A percentile compares a stretch with the other conserved stretches of the same genome.
These are phyloP conservation scores for Tanacetum coccineum DNA, from an alignment of 129 eudicot genomes.

Conservation along the genomic window DNA sequence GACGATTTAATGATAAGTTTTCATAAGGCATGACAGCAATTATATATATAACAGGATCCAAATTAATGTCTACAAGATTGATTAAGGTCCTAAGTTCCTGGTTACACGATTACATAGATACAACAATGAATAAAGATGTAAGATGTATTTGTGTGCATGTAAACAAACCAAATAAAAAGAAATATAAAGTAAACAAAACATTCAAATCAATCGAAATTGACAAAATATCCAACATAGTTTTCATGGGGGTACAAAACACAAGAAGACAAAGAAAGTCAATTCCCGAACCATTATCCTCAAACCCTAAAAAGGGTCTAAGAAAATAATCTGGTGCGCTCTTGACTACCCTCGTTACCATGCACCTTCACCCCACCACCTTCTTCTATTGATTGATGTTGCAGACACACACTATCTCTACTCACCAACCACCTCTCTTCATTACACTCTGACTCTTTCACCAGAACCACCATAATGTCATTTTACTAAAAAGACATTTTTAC, in stretches of 20 bases:
- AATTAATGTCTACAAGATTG: too few relatives aligned
- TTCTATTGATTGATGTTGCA: conserved; percentile 31
- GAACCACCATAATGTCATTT: conserved; percentile 25
- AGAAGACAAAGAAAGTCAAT: conserved; percentile 74
- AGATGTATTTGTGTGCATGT: neutral
- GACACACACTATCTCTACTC: conserved; percentile 25
- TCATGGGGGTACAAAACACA: conserved; percentile 26
- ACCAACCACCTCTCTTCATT: conserved; percentile 39
- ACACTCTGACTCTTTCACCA: conserved; percentile 25
- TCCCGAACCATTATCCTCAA: conserved; percentile 86
- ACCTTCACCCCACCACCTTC: conserved; percentile 40
- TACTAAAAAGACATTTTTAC: conserved; percentile 32
- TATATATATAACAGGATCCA: too few relatives aligned
- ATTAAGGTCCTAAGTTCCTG: too few relatives aligned
- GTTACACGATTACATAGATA: neutral
- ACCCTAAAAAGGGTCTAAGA: conserved; percentile 18
- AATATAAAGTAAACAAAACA: conserved; percentile 19
- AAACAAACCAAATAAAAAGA: neutral
- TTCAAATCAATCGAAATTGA: conserved; percentile 6
- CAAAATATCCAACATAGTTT: neutral
- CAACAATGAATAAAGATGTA: neutral
- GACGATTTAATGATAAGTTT: too few relatives aligned
- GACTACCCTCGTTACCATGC: conserved; percentile 60
- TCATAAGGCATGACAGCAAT: too few relatives aligned
- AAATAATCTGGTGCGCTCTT: conserved; percentile 91